These are phyloP conservation scores for Xylaria sp. DNA, from an alignment of 2,329 filamentous ascomycete genomes.

Conservation along the genomic window DNA sequence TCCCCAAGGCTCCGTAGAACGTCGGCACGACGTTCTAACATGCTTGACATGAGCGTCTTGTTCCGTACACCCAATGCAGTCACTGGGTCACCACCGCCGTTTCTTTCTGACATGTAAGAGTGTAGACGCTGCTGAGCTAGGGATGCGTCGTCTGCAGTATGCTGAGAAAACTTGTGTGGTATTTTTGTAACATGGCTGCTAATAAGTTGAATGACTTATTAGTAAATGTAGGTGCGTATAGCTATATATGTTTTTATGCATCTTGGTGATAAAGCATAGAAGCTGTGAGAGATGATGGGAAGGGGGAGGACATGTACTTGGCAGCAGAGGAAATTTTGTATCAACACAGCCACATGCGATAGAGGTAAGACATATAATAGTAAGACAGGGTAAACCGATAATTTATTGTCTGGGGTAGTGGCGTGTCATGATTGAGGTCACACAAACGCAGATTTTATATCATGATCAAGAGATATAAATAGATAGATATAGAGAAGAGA, in stretches of 20 bases:
- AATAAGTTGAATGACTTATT: not conserved
- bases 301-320: not conserved
- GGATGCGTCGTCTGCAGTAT: not conserved
- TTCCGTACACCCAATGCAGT: slow-evolving; percentile 28
- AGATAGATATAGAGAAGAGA: not conserved
- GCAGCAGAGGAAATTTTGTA: not conserved
- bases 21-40: slow-evolving; percentile 8
- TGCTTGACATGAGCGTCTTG: not conserved
- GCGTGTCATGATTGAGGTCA: not conserved
- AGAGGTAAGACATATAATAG: not conserved
- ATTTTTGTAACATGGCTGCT: not conserved
- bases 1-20: not conserved
- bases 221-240: too few species aligned
- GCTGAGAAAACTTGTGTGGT: slow-evolving; percentile 3
- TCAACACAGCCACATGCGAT: not conserved
- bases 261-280: not conserved
- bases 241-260: not conserved
- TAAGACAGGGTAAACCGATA: not conserved
- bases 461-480: not conserved
- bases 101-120: slow-evolving; percentile 24
- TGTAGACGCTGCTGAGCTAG: slow-evolving; percentile 8
- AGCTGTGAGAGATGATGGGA: not conserved
- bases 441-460: not conserved
- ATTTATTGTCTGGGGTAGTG: not conserved
- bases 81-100: slow-evolving; percentile 33